These are phyloP conservation scores for Dovyalis caffra DNA, from an alignment of 345 rosid species.

Conservation along the genomic window DNA sequence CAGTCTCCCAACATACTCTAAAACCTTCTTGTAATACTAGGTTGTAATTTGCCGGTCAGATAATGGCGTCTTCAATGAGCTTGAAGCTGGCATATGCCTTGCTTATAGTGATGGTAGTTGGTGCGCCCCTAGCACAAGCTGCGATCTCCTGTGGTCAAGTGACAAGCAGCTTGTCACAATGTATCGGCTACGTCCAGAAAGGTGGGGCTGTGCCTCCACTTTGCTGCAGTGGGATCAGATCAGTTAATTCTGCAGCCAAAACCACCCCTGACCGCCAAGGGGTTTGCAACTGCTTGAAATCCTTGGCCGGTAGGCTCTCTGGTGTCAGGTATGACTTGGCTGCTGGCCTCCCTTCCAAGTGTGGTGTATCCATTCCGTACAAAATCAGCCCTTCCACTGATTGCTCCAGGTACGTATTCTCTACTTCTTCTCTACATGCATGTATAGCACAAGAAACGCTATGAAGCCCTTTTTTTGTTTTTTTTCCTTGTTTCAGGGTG, in stretches of 20 bases:
- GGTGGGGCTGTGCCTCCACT: neutral
- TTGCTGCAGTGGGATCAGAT: constrained; percentile 26
- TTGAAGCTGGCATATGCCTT: neutral
- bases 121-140: constrained; percentile 23
- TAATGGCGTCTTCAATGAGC: no score
- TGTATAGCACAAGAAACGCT: no score
- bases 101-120: constrained; percentile 23
- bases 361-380: neutral
- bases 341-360: constrained; percentile 8
- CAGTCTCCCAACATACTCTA: neutral
- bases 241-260: constrained; percentile 18
- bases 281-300: constrained; percentile 28
- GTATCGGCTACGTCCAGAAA: constrained; percentile 18
- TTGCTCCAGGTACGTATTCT: constrained; percentile 1
- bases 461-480: no score
- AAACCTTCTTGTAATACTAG: neutral
- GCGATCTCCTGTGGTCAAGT: constrained; percentile 38
- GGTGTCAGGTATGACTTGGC: neutral
- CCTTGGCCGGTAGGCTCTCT: neutral
- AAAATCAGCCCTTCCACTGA: constrained; percentile 1
- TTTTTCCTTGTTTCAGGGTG: no score
- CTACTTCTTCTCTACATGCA: neutral
- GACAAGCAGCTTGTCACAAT: neutral
- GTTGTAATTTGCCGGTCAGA: no score
- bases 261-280: constrained; percentile 30